A percentile compares a stretch with the other conserved stretches of the same genome.
Conservation (phyloP, 1,139 yeast species). For the Taphrina confusa region DNA sequence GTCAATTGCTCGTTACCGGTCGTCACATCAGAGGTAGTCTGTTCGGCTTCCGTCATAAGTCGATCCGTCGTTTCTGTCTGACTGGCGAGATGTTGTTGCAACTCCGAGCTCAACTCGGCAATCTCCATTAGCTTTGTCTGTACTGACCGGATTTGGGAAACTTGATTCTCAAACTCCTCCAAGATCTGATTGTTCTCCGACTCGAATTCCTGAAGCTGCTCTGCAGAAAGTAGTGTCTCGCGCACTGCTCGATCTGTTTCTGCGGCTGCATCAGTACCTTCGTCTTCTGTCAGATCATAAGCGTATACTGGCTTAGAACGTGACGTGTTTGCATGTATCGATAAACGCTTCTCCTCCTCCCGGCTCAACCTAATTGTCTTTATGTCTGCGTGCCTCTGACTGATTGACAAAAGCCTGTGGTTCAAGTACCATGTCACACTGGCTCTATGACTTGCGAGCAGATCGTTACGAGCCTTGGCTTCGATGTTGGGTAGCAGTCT, state of each 20-base stretch:
- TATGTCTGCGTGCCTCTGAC: slow-evolving; percentile 47
- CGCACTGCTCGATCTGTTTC: slow-evolving; percentile 27
- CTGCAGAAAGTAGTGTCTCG: slow-evolving; percentile 46
- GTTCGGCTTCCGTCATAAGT: slow-evolving; percentile 69
- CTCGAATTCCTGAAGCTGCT: slow-evolving; percentile 68
- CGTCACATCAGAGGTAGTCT: slow-evolving; percentile 65
- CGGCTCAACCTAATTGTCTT: slow-evolving; percentile 48
- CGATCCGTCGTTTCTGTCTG: slow-evolving; percentile 74
- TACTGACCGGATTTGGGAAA: slow-evolving; percentile 52
- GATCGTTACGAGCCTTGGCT: slow-evolving; percentile 44
- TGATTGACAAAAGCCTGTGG: slow-evolving; percentile 44
- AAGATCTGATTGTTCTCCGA: slow-evolving; percentile 71
- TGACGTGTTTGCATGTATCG: slow-evolving; percentile 34
- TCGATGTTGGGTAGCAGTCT: slow-evolving; percentile 42
- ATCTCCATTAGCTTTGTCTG: slow-evolving; percentile 80
- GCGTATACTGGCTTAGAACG: slow-evolving; percentile 15
- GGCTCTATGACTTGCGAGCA: slow-evolving; percentile 40
- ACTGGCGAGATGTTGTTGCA: slow-evolving; percentile 69
- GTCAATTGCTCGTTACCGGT: slow-evolving; percentile 74
- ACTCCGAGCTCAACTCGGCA: slow-evolving; percentile 72
- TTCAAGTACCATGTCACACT: slow-evolving; percentile 41
- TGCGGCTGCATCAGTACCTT: slow-evolving; percentile 3
- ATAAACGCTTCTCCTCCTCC: slow-evolving; percentile 44
- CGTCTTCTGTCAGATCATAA: slow-evolving; percentile 11
- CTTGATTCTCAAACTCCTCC: slow-evolving; percentile 59